phyloP scores from a whole-genome alignment of 2,329 filamentous ascomycete species.

The Colletotrichum costaricense region DNA sequence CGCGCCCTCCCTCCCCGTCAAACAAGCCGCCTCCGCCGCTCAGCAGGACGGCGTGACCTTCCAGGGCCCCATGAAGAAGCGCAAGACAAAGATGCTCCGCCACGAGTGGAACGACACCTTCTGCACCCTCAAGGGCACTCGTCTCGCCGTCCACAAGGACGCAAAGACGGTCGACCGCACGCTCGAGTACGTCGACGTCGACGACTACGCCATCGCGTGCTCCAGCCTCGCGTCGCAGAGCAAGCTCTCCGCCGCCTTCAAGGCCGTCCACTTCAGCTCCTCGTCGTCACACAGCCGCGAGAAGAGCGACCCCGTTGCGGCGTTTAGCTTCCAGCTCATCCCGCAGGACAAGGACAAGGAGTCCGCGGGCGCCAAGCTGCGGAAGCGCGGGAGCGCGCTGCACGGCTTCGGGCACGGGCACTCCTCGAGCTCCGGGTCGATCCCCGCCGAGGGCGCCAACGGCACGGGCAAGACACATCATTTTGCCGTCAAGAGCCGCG shows the following conservation, averaged over 20 bases:
- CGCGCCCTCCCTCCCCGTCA: conserved; percentile 37
- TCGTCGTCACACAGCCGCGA: conserved; percentile 61
- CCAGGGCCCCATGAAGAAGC: conserved; percentile 93
- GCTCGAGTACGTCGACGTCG: conserved; percentile 85
- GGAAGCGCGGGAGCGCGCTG: conserved; percentile 64
- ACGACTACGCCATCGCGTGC: conserved; percentile 90
- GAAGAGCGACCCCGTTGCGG: conserved; percentile 69
- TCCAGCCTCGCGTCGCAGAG: conserved; percentile 78
- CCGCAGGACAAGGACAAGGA: conserved; percentile 72
- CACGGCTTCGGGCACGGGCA: conserved; percentile 39
- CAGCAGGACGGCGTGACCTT: conserved; percentile 70
- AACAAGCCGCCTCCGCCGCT: conserved; percentile 42
- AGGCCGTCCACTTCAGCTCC: conserved; percentile 72
- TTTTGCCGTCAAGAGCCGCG: conserved; percentile 87
- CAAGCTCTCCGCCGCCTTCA: conserved; percentile 90
- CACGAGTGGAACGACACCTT: conserved; percentile 96
- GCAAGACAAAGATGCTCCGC: conserved; percentile 87
- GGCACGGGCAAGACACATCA: conserved; percentile 87
- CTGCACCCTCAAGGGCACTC: conserved; percentile 84
- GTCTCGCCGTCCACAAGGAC: conserved; percentile 81
- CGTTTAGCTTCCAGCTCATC: conserved; percentile 88
- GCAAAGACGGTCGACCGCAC: conserved; percentile 62
- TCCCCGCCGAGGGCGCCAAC: conserved; percentile 60
- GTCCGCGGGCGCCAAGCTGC: conserved; percentile 51
- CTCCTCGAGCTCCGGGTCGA: conserved; percentile 39